A percentile compares a stretch with the other conserved stretches of the same genome.
These are phyloP conservation scores for Hypholoma fasciculare DNA, from an alignment of 768 basidiomycete species.

Conservation along the genomic window DNA sequence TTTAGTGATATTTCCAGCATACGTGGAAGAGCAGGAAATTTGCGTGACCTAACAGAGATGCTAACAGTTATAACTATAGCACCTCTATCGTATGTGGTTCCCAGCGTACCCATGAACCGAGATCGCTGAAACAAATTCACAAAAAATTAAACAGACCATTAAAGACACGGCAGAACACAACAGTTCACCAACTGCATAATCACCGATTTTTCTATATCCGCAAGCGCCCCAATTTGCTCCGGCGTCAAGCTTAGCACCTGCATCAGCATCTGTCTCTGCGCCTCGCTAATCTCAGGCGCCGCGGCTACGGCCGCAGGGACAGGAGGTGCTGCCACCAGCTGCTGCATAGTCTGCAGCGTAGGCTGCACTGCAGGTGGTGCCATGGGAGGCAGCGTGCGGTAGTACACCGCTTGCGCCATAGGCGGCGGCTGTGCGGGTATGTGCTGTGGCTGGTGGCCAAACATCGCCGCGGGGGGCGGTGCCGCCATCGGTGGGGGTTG, in stretches of 20 bases:
- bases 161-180: neutral
- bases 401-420: slow-evolving; percentile 31
- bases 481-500: slow-evolving; percentile 26
- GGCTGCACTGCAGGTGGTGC: slow-evolving; percentile 28
- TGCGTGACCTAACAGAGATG: too few species aligned
- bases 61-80: slow-evolving; percentile 14
- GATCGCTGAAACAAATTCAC: slow-evolving; percentile 27
- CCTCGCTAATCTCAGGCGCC: slow-evolving; percentile 46
- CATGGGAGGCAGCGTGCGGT: slow-evolving; percentile 28
- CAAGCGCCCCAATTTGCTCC: slow-evolving; percentile 81
- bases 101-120: slow-evolving; percentile 37
- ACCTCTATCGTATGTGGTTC: slow-evolving; percentile 10
- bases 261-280: slow-evolving; percentile 72
- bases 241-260: slow-evolving; percentile 82
- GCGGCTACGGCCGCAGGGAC: slow-evolving; percentile 33
- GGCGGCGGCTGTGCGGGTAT: slow-evolving; percentile 27
- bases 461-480: slow-evolving; percentile 28
- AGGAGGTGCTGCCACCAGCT: slow-evolving; percentile 27
- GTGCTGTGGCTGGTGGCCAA: slow-evolving; percentile 28
- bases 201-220: slow-evolving; percentile 74
- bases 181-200: slow-evolving; percentile 75
- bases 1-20: too few species aligned
- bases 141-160: neutral
- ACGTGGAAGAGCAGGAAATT: too few species aligned
- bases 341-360: too few species aligned